Base-by-base conservation (phyloP, 148 eudicot species). In the Cornus kousa region DNA sequence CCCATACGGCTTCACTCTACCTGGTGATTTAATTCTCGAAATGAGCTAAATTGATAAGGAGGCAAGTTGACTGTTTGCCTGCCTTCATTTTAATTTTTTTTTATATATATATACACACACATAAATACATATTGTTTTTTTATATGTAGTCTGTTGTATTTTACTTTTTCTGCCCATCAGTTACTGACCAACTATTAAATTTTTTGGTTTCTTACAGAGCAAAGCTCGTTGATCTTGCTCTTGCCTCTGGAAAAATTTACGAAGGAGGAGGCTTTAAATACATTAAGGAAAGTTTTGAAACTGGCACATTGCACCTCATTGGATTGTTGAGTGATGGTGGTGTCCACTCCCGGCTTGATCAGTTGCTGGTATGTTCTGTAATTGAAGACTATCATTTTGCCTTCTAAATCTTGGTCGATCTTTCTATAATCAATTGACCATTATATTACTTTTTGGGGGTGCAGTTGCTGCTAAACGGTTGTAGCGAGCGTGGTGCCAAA, bases 321-420 rank as follows among this genome's bases (percentile, higher is more conserved):
- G 99, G 98, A 16, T 76, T 96, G 66, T 69, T 96, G 76, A 96
- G 98, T 87, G 99, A 96, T 81, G 99, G 99, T 39, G 99, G 99
- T 82, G 98, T 96, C 9, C 99, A 96, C 84, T 96, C 98, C 9
- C 90, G 99, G 16, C 87, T 93, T 70, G 98, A 96, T 79, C 98
- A 96, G 83, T 70, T 96, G 81, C 99, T 88, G 97, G 99, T 96
- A 81, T 40, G 70, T 43, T 4, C 64, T 70, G n/a, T 50, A 31
- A 22, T 68, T 68, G 24, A 20, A 17, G 32, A 57, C 16, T 59
- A 37, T 23, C 16, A 35, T 37, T 43, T 35, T 37, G 70, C 17
- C 19, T 62, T 19, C n/a, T 10, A 2, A 20, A 55, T 12, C 53
- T 46, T 2, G 39, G 7, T 28, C 20, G 31, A 31, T 75, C 62